Base-by-base conservation (phyloP, 106 monocot species). In the Alisma plantagoaquatica region DNA sequence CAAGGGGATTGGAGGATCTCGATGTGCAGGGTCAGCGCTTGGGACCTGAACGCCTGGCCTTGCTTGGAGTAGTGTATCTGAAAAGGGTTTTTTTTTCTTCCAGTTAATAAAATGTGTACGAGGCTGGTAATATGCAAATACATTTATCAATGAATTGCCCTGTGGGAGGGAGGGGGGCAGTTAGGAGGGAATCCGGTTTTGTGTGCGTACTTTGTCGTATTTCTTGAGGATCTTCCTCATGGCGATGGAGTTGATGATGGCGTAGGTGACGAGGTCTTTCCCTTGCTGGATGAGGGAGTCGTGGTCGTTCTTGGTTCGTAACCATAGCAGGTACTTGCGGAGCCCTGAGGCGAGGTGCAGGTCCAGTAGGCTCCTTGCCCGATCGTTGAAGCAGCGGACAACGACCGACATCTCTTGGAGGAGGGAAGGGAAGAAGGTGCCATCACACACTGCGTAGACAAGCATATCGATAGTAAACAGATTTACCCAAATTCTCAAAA, bases 151-250 rank as follows among this genome's bases (percentile, higher is more conserved):
- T n/a, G n/a, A n/a, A n/a, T n/a, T n/a, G n/a, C n/a, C n/a, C n/a
- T n/a, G n/a, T n/a, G n/a, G n/a, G n/a, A n/a, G n/a, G n/a, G n/a
- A n/a, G n/a, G n/a, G n/a, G n/a, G n/a, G n/a, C n/a, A n/a, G n/a
- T n/a, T n/a, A n/a, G n/a, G n/a, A n/a, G n/a, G n/a, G n/a, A n/a
- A n/a, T n/a, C n/a, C n/a, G n/a, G n/a, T n/a, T n/a, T n/a, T n/a
- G n/a, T n/a, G n/a, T n/a, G n/a, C n/a, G n/a, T 68, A 76, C 92
- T 74, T 87, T 93, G 64, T 93, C 93, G 51, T 93, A 93, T 51
- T 87, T 93, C 74, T 87, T 87, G 8, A 93, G 31, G 33, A 93
- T 83, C 43, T 93, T 93, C 44, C 77, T 77, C 80, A 87, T 75
- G 66, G 93, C 83, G 33, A 75, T 67, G 25, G 87, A 67, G 65